Percentiles rank a stretch among this genome's conserved stretches.
Conservation (phyloP, 495 filamentous ascomycete genomes). For the Penicillium fimorum region DNA sequence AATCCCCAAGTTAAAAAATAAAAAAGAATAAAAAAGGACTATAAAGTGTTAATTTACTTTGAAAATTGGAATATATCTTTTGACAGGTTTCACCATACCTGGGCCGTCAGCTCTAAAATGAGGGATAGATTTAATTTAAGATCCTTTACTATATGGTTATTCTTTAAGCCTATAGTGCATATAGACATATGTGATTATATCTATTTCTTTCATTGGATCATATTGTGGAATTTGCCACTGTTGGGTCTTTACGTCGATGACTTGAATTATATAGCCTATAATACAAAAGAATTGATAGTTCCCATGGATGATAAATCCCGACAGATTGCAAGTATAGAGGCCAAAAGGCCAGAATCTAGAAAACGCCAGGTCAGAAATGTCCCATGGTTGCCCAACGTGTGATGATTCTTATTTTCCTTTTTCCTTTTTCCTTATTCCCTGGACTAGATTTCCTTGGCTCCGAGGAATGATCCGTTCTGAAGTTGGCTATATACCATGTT, state of each 20-base stretch:
- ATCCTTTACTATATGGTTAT: not conserved
- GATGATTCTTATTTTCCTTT: not conserved
- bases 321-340: not conserved
- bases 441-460: not conserved
- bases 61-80: not conserved
- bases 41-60: not conserved
- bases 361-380: not conserved
- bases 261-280: not conserved
- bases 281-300: not conserved
- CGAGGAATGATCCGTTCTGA: not conserved
- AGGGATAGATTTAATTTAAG: not conserved
- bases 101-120: not conserved
- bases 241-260: conserved; percentile 13
- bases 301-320: not conserved
- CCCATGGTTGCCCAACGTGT: conserved; percentile 14
- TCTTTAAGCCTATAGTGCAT: too few relatives aligned
- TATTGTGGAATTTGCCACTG: not conserved
- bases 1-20: not conserved
- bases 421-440: not conserved
- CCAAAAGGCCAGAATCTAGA: not conserved
- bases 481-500: not conserved
- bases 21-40: not conserved
- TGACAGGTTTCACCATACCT: not conserved
- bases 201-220: too few relatives aligned
- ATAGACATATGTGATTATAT: too few relatives aligned